Evolutionary conservation across 164 flowering plant species (phyloP), one percentile per base, ranked within the genome.

Genomic region (Aristolochia fimbriata): DNA sequence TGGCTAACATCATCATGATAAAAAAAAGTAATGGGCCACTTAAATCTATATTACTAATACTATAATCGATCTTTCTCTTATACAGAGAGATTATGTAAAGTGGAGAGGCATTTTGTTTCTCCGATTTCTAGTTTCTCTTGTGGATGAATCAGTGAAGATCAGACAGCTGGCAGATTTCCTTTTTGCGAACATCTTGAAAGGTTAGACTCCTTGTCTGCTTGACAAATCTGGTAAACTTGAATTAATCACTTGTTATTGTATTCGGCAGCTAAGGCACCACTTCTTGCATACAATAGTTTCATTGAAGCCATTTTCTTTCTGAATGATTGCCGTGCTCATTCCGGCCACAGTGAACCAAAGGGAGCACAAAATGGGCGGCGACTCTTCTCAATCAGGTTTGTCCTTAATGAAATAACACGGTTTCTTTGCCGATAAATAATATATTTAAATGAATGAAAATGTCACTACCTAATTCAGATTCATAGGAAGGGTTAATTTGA

Each of bases 71-170:
- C 11, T 14, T 17, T 15, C 16, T 59, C 19, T 51, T 17, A 15
- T 66, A 6, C 63, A 94, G 99, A 79, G 95, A 73, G 99, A 94
- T 76, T 94, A 94, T 72, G 99, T 94, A 53, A 94, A 94, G 73
- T 94, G 99, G 97, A 81, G 96, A 72, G 97, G 99, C 57, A 80
- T 91, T 30, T 86, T 94, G 56, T 94, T 94, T 72, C 93, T 90
- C 54, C 74, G 93, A 20, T 94, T 94, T 74, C 95, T 94, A 57
- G 60, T 91, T 46, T 82, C 89, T 43, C 88, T 94, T 46, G 97
- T 88, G 55, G 99, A 94, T 63, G 95, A 91, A 45, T 94, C 99
- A 11, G 91, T 83, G 66, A 86, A 85, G 80, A 94, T 94, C 24
- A 70, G 84, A 59, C 92, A 80, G 58, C 83, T 86, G 25, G 93